Evolutionary conservation across 2,329 filamentous ascomycete genomes (phyloP), one percentile per base, ranked within the genome.

Genomic region (Cadophora luteo-olivacea): DNA sequence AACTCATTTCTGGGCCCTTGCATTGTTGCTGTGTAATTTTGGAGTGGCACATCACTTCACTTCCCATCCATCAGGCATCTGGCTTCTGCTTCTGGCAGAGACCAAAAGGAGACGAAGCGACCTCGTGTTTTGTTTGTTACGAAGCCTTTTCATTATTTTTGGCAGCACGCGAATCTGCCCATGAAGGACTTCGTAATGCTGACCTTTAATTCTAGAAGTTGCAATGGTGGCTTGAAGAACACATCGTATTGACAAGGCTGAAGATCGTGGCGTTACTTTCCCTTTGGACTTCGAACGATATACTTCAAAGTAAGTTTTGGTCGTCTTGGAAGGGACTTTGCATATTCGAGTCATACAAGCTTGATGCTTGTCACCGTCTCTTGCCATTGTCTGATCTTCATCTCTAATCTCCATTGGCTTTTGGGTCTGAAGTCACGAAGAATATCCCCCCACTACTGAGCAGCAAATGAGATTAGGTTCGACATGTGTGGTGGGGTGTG

Each of bases 121-220:
- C 22, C 38, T 25, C 22, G 22, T 60, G n/a, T 60, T 60, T 58
- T 41, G 33, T 60, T 58, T 41, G 33, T 29, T 25, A 41, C n/a
- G 8, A 57, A n/a, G 25, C 3, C 9, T 22, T 36, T 19, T 45
- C 41, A 19, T 19, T 45, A 11, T 22, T 38, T 29, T 45, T 45
- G n/a, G n/a, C n/a, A n/a, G n/a, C n/a, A 60, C 22, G 22, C 57
- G 33, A 24, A 5, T 33, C 11, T 12, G 33, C 32, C 55, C n/a
- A 38, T n/a, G 36, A 38, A 49, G 33, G 52, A 60, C 24, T 51
- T 65, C 63, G 63, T 65, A 65, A 58, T 22, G 52, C 52, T 65
- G 36, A 64, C 62, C 33, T 57, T 48, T 57, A n/a, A 22, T 38
- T 36, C 38, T 49, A 25, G 22, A 45, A 1, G 57, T 25, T 45